Base-by-base conservation (phyloP, 2,329 filamentous ascomycete genomes). In the Curvularia hawaiiensis region DNA sequence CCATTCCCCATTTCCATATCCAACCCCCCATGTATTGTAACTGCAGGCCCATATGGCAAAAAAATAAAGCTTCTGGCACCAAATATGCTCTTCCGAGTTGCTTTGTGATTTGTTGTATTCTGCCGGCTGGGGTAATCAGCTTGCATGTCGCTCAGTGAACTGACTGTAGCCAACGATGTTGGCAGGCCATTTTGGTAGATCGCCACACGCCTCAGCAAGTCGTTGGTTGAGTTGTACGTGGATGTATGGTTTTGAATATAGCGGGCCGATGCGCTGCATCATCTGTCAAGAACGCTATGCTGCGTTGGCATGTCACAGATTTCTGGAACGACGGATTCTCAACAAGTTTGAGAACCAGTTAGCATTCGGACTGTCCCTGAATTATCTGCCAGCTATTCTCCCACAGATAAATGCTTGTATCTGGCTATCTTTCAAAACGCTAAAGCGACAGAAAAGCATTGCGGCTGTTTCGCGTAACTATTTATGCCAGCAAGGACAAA, bases 371-470 rank as follows among this genome's bases (percentile, higher is more conserved):
- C 4, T 4, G 1, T 6, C 11, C 10, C 31, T 14, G 14, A 18
- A 45, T 3, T 41, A 26, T 6, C 6, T 31, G 1, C 2, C 20
- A 22, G n/a, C 60, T 65, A 38, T 68, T 22, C 35, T 2, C 2
- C 14, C 26, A 8, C 22, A 73, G 71, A 50, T 60, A 69, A 30
- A 56, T 72, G n/a, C 52, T 66, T 8, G 63, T 61, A 4, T 24
- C 70, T 28, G 43, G 48, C 5, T 56, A 58, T 12, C 51, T 68
- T 4, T 73, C 24, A 63, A 65, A 50, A 66, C 56, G 28, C 65
- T 61, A 1, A 67, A 61, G 22, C 22, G 22, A 24, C 22, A 24
- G 22, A 24, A 24, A 24, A 54, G 43, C 12, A 18, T 31, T 71
- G 11, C 53, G 66, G 22, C 56, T 64, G 16, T 68, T 76, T 43